phyloP scores from a whole-genome alignment of 129 eudicot species.

The Glebionis coronaria region DNA sequence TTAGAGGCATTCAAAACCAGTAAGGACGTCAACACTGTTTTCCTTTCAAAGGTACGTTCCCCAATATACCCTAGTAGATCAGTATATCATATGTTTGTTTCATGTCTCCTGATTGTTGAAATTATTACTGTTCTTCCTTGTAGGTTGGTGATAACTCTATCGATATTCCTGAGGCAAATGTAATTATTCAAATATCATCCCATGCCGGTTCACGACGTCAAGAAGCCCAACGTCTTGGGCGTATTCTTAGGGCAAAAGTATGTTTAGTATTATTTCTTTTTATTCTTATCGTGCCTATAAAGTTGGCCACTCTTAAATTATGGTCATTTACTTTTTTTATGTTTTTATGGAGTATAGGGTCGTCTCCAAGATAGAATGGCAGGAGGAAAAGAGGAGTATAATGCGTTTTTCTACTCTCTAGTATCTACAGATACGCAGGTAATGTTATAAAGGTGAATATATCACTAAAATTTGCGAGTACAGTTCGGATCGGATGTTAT shows the following conservation, averaged over 20 bases:
- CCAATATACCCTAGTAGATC: not conserved
- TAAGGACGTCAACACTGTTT: constrained; percentile 79
- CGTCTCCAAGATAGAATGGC: constrained; percentile 90
- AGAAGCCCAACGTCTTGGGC: constrained; percentile 99
- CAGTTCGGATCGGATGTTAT: not conserved
- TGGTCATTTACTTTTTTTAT: constrained; percentile 4
- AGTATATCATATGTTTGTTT: not conserved
- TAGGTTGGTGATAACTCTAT: constrained; percentile 99
- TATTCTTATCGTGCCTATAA: not conserved
- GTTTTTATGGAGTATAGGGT: constrained; percentile 55
- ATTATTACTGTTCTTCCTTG: constrained; percentile 9
- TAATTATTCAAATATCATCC: constrained; percentile 94
- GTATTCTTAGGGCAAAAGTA: constrained; percentile 99
- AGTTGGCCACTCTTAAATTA: not conserved
- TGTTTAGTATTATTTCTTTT: constrained; percentile 1
- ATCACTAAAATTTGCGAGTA: not conserved
- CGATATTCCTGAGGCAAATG: constrained; percentile 99
- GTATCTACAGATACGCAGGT: constrained; percentile 99
- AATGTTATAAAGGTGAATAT: not conserved
- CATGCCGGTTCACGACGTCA: constrained; percentile 99
- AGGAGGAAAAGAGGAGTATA: constrained; percentile 98
- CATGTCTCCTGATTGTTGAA: not conserved
- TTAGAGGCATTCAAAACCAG: constrained; percentile 95
- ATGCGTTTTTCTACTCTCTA: constrained; percentile 94
- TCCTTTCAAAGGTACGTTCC: constrained; percentile 76